phyloP scores from a whole-genome alignment of 306 rosid genomes.

The Cucurbita moschata region DNA sequence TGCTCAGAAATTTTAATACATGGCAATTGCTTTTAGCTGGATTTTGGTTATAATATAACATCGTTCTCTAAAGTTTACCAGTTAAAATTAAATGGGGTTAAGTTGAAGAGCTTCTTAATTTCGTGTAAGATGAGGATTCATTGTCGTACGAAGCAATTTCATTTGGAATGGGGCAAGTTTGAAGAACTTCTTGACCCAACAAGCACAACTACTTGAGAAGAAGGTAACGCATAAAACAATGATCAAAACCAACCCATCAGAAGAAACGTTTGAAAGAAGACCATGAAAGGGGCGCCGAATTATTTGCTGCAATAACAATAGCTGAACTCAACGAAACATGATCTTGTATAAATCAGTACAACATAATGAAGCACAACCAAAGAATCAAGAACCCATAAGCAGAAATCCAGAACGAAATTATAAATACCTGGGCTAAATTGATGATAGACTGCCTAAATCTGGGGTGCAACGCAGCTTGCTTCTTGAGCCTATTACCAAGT shows the following conservation, averaged over 20 bases:
- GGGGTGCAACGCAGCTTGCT: constrained; percentile 60
- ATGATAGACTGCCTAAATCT: constrained; percentile 63
- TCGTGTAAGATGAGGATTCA: background rate
- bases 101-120: background rate
- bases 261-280: background rate
- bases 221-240: background rate
- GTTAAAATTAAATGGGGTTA: background rate
- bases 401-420: background rate
- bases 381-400: background rate
- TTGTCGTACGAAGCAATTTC: background rate
- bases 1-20: background rate
- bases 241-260: background rate
- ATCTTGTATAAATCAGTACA: background rate
- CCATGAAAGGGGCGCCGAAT: background rate
- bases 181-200: background rate
- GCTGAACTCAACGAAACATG: background rate
- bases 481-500: constrained; percentile 55
- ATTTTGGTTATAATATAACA: background rate
- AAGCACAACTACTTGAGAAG: background rate
- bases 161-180: background rate
- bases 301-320: background rate
- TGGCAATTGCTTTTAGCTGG: background rate
- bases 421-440: constrained; percentile 51
- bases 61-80: background rate
- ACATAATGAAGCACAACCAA: background rate